Evolutionary conservation across 768 basidiomycete species (phyloP).

Genomic region (Pisolithus marmoratus): DNA sequence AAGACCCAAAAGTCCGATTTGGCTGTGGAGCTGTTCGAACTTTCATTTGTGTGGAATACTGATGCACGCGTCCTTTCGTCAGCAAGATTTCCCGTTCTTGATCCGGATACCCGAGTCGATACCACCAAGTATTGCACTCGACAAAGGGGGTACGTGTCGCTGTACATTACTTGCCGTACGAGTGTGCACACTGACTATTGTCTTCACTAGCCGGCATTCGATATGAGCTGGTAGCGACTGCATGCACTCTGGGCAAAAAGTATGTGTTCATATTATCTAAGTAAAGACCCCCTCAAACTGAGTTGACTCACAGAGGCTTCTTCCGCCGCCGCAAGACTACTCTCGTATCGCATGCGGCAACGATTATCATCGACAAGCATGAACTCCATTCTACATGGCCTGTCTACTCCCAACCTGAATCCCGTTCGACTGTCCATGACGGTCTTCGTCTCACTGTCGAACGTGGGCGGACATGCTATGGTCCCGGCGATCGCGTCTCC

Average conservation of each 20-base stretch:
- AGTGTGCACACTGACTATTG: background rate
- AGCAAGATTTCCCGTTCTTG: slow-evolving; percentile 88
- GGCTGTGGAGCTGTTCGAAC: no score
- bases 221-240: slow-evolving; percentile 85
- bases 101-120: slow-evolving; percentile 91
- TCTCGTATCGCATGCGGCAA: slow-evolving; percentile 59
- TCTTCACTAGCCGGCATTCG: slow-evolving; percentile 61
- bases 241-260: slow-evolving; percentile 86
- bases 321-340: slow-evolving; percentile 74
- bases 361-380: slow-evolving; percentile 87
- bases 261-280: slow-evolving; percentile 26
- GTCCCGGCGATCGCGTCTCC: slow-evolving; percentile 76
- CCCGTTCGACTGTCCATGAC: slow-evolving; percentile 58
- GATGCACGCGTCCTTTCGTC: slow-evolving; percentile 4
- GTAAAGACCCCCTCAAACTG: background rate
- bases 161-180: no score
- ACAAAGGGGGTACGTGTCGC: slow-evolving; percentile 54
- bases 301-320: slow-evolving; percentile 52
- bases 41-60: background rate
- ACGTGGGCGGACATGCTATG: slow-evolving; percentile 74
- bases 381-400: slow-evolving; percentile 94
- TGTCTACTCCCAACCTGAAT: slow-evolving; percentile 74
- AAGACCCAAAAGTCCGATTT: no score
- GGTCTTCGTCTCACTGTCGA: slow-evolving; percentile 73
- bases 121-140: slow-evolving; percentile 79